Conservation (phyloP, 2,329 filamentous ascomycete genomes). For the Talaromyces sp. region DNA sequence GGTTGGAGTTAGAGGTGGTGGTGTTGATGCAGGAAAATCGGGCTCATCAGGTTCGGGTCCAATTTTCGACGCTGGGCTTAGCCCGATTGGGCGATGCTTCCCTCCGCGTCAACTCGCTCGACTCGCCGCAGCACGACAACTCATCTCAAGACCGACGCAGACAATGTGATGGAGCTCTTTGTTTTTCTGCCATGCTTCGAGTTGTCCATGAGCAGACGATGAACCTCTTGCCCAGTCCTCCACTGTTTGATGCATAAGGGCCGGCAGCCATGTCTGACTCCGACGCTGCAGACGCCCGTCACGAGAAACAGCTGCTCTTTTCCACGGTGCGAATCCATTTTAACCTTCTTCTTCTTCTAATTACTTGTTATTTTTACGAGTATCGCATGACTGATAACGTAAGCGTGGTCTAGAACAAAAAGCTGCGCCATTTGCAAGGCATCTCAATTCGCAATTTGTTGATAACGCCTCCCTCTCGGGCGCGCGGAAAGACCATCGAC, state of each 20-base stretch:
- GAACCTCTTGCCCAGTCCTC: neutral
- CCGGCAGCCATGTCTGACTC: constrained; percentile 9
- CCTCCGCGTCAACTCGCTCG: constrained; percentile 3
- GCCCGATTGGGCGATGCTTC: neutral
- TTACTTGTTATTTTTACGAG: neutral
- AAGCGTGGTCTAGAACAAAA: constrained; percentile 61
- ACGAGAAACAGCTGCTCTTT: constrained; percentile 47
- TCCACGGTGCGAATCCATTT: constrained; percentile 19
- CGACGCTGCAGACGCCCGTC: constrained; percentile 28
- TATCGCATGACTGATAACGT: neutral
- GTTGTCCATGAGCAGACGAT: neutral
- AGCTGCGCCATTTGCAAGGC: constrained; percentile 78
- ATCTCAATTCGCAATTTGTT: constrained; percentile 82
- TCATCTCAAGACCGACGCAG: neutral
- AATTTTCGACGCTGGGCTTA: constrained; percentile 7
- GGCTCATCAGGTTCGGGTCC: neutral
- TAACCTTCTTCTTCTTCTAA: neutral
- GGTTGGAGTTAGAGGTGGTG: neutral
- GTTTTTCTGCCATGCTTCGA: neutral
- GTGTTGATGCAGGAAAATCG: neutral
- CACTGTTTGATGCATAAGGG: neutral
- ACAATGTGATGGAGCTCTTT: neutral
- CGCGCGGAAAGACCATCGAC: constrained; percentile 61
- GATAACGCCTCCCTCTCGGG: constrained; percentile 52
- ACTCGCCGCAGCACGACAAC: neutral